phyloP scores from a whole-genome alignment of 208 protist genomes.

The Tritrichomonas foetus region DNA sequence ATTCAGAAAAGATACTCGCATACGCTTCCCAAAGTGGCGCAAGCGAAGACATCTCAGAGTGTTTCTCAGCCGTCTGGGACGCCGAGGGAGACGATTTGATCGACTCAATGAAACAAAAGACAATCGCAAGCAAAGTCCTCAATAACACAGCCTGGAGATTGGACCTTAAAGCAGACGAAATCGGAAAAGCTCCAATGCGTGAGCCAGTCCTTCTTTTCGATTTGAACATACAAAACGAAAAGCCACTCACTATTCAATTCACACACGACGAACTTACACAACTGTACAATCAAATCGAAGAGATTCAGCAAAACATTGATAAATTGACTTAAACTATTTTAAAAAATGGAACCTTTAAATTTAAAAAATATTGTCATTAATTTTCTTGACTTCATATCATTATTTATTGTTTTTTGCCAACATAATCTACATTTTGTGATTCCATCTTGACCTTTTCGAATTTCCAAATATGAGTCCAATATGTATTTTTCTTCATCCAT shows the following conservation, averaged over 20 bases:
- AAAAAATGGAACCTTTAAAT: no score
- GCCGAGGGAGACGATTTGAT: neutral
- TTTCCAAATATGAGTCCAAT: no score
- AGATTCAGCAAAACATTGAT: slow-evolving; percentile 33
- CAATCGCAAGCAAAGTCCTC: neutral
- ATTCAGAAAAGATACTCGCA: neutral
- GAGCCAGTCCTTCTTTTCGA: neutral
- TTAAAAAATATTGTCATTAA: no score
- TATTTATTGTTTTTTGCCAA: no score
- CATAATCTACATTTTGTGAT: no score
- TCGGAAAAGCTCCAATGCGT: neutral
- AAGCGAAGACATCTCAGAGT: neutral
- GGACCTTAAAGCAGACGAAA: neutral
- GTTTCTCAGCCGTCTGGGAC: slow-evolving; percentile 23
- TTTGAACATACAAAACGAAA: neutral
- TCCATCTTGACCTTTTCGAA: no score
- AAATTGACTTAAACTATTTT: neutral
- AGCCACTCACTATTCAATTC: slow-evolving; percentile 31
- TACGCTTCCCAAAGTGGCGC: neutral
- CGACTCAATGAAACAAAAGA: neutral
- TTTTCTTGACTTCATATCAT: no score
- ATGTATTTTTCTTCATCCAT: no score
- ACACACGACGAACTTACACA: slow-evolving; percentile 2
- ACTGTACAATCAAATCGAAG: neutral
- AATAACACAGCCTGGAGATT: slow-evolving; percentile 2